Evolutionary conservation across 108 stramenopile genomes (phyloP), one percentile per base, ranked within the genome.

Genomic region (Nitzschia putrida): DNA sequence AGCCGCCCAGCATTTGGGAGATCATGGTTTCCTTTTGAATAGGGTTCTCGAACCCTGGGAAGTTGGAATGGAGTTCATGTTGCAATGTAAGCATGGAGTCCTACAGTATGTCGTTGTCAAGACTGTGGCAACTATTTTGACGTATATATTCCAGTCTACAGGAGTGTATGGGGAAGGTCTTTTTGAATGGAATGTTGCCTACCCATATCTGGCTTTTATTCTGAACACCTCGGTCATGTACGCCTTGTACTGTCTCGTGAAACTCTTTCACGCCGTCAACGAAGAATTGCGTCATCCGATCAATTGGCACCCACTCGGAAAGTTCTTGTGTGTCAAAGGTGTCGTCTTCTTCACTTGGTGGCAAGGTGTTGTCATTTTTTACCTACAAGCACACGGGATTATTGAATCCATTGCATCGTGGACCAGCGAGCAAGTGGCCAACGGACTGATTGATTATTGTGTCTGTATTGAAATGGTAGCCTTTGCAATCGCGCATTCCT

Each of bases 281-380:
- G 80, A 85, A 9, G 94, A 96, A 43, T 52, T 97, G 47, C 67
- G 81, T 13, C 73, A 85, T 65, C 93, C 90, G 0, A 83, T 92
- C 41, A 73, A 92, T 61, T 95, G 93, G 93, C 77, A 84, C 52
- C 97, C 98, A 2, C 69, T 97, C 16, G 94, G 95, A n/a, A 99
- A 99, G 70, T 99, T 99, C 66, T 59, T 97, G 0, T 94, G 94
- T 60, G 85, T 99, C 49, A 99, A 99, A 75, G 93, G 93, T 18
- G 95, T 99, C n/a, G 90, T 99, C 7, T 99, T 99, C 77, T 95
- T 97, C 64, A 95, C 96, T 0, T 99, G 93, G 89, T 95, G 94
- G 98, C 98, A 99, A 77, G 83, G 91, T 13, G 88, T 97, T 11
- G 69, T 79, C 20, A 94, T 99, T 53, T 85, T 86, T 23, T 91